phyloP scores from a whole-genome alignment of 495 filamentous ascomycete genomes.

The Neurospora tetrasperma region DNA sequence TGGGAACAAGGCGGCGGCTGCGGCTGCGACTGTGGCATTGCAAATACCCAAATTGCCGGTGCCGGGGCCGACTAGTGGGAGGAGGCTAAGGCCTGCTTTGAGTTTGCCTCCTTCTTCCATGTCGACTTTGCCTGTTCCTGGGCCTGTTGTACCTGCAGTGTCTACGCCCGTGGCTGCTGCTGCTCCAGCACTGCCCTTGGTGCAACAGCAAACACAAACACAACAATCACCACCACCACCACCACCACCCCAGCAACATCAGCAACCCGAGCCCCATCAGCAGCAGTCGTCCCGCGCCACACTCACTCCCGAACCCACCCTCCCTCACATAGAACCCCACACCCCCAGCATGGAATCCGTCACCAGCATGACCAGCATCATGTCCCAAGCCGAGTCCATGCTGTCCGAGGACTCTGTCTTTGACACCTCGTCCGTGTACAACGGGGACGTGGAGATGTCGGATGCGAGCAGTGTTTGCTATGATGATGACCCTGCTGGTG shows the following conservation, averaged over 20 bases:
- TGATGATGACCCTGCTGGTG: conserved; percentile 14
- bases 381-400: not conserved
- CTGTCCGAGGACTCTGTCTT: not conserved
- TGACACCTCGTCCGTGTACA: not conserved
- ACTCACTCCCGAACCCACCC: conserved; percentile 9
- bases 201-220: not conserved
- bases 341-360: conserved; percentile 12
- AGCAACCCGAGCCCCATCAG: not conserved
- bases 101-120: not conserved
- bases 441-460: conserved; percentile 35
- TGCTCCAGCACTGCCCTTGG: not conserved
- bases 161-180: not conserved
- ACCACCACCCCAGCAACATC: not conserved
- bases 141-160: not conserved
- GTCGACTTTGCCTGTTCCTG: not conserved
- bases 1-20: conserved; percentile 1
- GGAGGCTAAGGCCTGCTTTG: not conserved
- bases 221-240: not conserved
- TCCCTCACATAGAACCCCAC: conserved; percentile 5
- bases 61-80: conserved; percentile 6
- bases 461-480: conserved; percentile 24
- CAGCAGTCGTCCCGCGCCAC: not conserved
- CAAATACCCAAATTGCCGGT: conserved; percentile 1
- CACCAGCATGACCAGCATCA: not conserved
- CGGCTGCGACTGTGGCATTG: not conserved